Evolutionary conservation across 2,329 filamentous ascomycete genomes (phyloP).

Genomic region (Scedosporium boydii): DNA sequence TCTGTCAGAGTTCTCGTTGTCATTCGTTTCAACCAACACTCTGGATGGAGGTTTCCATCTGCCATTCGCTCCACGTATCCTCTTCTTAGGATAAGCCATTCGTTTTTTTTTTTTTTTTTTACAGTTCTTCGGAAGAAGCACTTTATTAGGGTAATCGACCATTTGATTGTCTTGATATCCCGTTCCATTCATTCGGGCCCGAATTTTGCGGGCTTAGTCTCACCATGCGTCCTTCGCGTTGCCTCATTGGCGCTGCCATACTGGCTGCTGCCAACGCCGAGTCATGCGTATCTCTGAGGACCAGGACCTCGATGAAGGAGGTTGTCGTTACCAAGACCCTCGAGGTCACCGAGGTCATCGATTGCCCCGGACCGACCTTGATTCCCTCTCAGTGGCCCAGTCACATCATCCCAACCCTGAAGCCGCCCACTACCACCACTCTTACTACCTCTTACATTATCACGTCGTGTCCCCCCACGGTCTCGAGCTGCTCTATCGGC

Average conservation of each 20-base stretch:
- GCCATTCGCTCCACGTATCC: background rate
- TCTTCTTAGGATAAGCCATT: background rate
- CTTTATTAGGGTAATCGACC: background rate
- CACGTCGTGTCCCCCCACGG: background rate
- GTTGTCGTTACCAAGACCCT: constrained; percentile 2
- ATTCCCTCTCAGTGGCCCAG: background rate
- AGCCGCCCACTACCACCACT: background rate
- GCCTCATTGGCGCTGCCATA: background rate
- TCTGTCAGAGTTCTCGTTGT: background rate
- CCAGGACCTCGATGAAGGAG: background rate
- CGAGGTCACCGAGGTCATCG: constrained; percentile 1
- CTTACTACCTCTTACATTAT: background rate
- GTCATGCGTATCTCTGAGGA: background rate
- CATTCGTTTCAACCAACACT: background rate
- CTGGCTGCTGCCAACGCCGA: background rate
- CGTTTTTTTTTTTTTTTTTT: background rate
- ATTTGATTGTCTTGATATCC: background rate
- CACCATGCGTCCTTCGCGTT: background rate
- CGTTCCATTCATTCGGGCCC: background rate
- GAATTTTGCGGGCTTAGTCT: background rate
- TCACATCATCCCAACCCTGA: background rate
- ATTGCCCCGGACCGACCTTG: background rate
- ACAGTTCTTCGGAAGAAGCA: too few species aligned
- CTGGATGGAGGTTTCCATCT: background rate
- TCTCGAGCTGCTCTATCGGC: background rate